These are phyloP conservation scores for Rhizophora apiculata DNA, from an alignment of 345 rosid species.

Conservation along the genomic window DNA sequence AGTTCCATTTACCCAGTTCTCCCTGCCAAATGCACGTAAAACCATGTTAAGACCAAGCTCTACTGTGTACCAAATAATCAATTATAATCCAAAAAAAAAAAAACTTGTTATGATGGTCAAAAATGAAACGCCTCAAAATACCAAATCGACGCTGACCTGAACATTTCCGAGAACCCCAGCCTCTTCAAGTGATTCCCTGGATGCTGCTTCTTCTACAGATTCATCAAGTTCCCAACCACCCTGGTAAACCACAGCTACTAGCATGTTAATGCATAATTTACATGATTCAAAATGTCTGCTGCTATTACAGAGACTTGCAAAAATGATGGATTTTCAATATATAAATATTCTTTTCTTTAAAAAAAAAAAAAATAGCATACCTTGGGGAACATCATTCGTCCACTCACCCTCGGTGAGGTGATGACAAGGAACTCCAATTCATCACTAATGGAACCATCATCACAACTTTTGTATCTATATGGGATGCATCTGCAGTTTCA, in stretches of 20 bases:
- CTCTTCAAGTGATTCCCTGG: constrained; percentile 74
- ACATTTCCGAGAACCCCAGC: constrained; percentile 80
- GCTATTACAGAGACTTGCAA: too few species aligned
- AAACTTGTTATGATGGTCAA: too few species aligned
- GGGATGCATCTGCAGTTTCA: constrained; percentile 65
- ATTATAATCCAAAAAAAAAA: too few species aligned
- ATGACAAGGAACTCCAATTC: constrained; percentile 68
- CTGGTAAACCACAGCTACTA: constrained; percentile 22
- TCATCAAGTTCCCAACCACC: constrained; percentile 98
- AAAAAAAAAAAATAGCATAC: constrained; percentile 20
- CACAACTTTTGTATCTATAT: constrained; percentile 45
- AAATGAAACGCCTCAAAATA: not conserved
- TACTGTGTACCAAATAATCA: too few species aligned
- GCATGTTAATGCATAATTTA: constrained; percentile 1
- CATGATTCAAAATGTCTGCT: not conserved
- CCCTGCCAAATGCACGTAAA: constrained; percentile 34
- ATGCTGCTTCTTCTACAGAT: constrained; percentile 72
- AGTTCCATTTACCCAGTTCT: constrained; percentile 75
- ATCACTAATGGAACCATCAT: constrained; percentile 32
- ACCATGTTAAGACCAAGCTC: not conserved
- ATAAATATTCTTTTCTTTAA: too few species aligned
- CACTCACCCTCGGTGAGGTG: constrained; percentile 69
- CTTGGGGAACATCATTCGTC: constrained; percentile 87
- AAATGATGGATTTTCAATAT: too few species aligned
- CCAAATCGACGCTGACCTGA: constrained; percentile 43